phyloP scores from a whole-genome alignment of 1,284 basidiomycete genomes.

The Moesziomyces parantarcticus region DNA sequence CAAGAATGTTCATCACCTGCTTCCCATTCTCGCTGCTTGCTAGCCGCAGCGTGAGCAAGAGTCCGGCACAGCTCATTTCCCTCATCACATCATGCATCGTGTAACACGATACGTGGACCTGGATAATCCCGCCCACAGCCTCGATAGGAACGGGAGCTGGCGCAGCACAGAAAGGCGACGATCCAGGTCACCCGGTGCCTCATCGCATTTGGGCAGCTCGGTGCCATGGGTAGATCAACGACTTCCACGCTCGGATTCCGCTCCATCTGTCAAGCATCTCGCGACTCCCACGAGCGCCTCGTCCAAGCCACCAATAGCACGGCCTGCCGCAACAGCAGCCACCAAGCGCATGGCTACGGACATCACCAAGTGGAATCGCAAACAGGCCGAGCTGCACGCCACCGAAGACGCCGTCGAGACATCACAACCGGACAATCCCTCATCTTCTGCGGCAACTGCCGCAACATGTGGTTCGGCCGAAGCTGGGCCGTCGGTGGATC shows the following conservation, averaged over 20 bases:
- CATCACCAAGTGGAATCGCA: conserved; percentile 45
- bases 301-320: background rate
- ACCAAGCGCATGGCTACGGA: conserved; percentile 32
- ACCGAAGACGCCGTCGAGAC: background rate
- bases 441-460: no score
- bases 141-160: background rate
- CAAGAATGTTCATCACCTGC: conserved; percentile 23
- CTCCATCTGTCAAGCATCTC: background rate
- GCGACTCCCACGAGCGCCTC: background rate
- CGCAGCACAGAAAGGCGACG: conserved; percentile 1
- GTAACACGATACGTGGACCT: conserved; percentile 14
- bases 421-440: no score
- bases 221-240: conserved; percentile 22
- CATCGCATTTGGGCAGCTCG: background rate
- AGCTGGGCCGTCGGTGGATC: background rate
- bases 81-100: background rate
- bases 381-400: conserved; percentile 40
- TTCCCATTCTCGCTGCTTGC: conserved; percentile 2
- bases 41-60: conserved; percentile 8
- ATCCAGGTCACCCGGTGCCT: conserved; percentile 14
- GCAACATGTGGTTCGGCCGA: background rate
- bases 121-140: conserved; percentile 11
- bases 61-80: conserved; percentile 3
- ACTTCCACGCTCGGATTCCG: background rate
- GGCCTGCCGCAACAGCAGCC: conserved; percentile 8